A percentile compares a stretch with the other conserved stretches of the same genome.
Evolutionary conservation across 179 eudicot species (phyloP).

Genomic region (Silene vulgaris): DNA sequence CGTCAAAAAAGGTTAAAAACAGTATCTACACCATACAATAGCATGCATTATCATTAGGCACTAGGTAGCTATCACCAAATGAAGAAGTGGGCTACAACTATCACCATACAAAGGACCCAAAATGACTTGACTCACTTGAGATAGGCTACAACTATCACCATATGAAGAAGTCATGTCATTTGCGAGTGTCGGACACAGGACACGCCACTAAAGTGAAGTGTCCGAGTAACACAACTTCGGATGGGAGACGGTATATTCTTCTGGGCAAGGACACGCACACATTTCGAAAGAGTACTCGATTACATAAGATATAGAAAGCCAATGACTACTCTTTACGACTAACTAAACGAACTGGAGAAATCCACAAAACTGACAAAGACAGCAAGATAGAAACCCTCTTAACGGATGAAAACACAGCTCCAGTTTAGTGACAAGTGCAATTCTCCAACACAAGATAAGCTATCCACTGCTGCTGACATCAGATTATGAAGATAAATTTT

Average conservation of each 20-base stretch:
- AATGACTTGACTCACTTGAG: too few relatives aligned
- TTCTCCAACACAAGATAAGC: slow-evolving; percentile 4
- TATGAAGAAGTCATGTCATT: too few relatives aligned
- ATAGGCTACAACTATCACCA: too few relatives aligned
- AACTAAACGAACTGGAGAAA: not conserved
- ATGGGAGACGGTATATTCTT: too few relatives aligned
- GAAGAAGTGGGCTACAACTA: too few relatives aligned
- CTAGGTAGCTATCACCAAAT: too few relatives aligned
- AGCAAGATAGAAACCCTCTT: not conserved
- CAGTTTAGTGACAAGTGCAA: not conserved
- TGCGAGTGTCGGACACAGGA: too few relatives aligned
- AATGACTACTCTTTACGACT: not conserved
- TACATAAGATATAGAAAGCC: not conserved
- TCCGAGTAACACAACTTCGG: too few relatives aligned
- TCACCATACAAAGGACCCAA: too few relatives aligned
- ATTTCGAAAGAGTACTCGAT: not conserved
- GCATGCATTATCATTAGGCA: not conserved
- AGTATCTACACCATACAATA: not conserved
- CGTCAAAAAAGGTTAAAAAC: slow-evolving; percentile 2
- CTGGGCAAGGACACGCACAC: too few relatives aligned
- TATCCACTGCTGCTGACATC: not conserved
- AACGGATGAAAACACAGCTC: not conserved
- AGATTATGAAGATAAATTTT: not conserved
- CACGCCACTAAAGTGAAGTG: too few relatives aligned
- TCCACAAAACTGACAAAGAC: not conserved